Evolutionary conservation across 169 alveolate genomes (phyloP).

Genomic region (Cyclospora cayetanensis): DNA sequence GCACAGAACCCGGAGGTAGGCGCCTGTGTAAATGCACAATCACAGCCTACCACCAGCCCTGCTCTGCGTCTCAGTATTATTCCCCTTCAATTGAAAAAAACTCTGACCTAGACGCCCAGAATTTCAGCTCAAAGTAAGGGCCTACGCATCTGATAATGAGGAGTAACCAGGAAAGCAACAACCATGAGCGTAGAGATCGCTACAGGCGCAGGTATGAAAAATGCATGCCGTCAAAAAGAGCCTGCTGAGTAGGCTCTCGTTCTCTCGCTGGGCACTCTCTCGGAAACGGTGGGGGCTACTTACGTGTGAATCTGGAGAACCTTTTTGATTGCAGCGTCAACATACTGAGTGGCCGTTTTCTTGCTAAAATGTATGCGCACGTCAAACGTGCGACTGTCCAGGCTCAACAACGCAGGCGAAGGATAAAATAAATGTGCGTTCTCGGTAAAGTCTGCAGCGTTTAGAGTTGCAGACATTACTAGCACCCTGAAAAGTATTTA

Average conservation of each 20-base stretch:
- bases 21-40: too few relatives aligned
- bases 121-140: too few relatives aligned
- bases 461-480: slow-evolving; percentile 99
- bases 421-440: slow-evolving; percentile 89
- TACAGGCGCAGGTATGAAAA: too few relatives aligned
- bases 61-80: not conserved
- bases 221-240: too few relatives aligned
- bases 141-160: too few relatives aligned
- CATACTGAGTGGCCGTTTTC: slow-evolving; percentile 88
- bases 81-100: not conserved
- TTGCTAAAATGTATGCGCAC: slow-evolving; percentile 89
- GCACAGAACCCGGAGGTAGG: slow-evolving; percentile 98
- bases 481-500: slow-evolving; percentile 89
- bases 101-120: not conserved
- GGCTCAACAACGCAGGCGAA: slow-evolving; percentile 86
- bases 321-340: slow-evolving; percentile 90
- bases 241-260: too few relatives aligned
- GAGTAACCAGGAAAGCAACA: too few relatives aligned
- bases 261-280: too few relatives aligned
- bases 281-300: not conserved
- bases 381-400: slow-evolving; percentile 93
- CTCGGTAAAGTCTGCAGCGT: slow-evolving; percentile 92
- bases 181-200: too few relatives aligned
- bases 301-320: slow-evolving; percentile 77
- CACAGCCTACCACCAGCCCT: not conserved